These are phyloP conservation scores for Nemania bipapillata DNA, from an alignment of 2,329 filamentous ascomycete species.

Conservation along the genomic window DNA sequence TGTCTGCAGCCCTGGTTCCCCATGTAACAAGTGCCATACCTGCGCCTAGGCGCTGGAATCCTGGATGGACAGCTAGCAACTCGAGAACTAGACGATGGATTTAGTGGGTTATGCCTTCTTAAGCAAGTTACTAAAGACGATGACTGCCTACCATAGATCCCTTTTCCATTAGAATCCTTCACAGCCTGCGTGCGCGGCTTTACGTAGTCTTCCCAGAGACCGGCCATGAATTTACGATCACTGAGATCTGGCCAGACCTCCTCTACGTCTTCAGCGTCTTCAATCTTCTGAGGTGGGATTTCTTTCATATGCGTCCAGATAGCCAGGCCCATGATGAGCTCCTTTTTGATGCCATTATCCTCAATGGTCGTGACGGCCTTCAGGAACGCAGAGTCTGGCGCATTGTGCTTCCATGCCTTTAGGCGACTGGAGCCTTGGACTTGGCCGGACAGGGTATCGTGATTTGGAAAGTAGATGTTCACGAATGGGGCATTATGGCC, in stretches of 20 bases:
- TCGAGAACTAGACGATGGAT: constrained; percentile 40
- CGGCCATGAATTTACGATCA: constrained; percentile 43
- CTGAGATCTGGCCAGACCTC: constrained; percentile 41
- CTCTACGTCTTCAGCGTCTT: constrained; percentile 37
- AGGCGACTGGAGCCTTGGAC: constrained; percentile 39
- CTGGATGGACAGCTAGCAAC: constrained; percentile 42
- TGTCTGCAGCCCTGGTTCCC: constrained; percentile 41
- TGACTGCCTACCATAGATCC: constrained; percentile 40
- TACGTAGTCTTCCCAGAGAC: constrained; percentile 44
- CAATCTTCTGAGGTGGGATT: constrained; percentile 38
- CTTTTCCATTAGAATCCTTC: constrained; percentile 31
- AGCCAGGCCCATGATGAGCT: constrained; percentile 39
- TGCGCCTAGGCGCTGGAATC: constrained; percentile 41
- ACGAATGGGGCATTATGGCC: constrained; percentile 44
- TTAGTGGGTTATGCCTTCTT: neutral
- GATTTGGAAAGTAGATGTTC: constrained; percentile 42
- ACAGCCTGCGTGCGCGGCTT: constrained; percentile 37
- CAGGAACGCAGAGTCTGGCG: constrained; percentile 35
- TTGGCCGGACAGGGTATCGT: constrained; percentile 40
- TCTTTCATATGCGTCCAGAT: constrained; percentile 46
- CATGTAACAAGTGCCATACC: constrained; percentile 43
- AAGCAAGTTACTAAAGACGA: neutral
- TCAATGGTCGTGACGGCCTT: constrained; percentile 37
- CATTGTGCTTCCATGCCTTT: constrained; percentile 33
- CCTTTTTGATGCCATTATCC: neutral